Base-by-base conservation (phyloP, 306 rosid genomes). In the Pyrus communis region DNA sequence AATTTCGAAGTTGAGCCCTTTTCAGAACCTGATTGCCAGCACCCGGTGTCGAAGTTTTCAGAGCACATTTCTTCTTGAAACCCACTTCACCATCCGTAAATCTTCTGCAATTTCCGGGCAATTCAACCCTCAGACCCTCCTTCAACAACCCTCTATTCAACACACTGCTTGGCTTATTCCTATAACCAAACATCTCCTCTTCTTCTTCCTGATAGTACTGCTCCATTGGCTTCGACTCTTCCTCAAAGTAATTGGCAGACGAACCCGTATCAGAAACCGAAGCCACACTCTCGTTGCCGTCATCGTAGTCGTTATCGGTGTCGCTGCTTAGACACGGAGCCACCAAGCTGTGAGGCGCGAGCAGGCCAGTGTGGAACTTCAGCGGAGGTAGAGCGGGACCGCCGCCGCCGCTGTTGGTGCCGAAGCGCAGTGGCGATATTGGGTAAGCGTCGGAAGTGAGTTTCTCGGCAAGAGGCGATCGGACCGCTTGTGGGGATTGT, bases 301-400 rank as follows among this genome's bases (percentile, higher is more conserved):
- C 88, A 13, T 74, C 84, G 19, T 87, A 83, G 1, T 76, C 89
- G 0, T 52, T 78, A 13, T 86, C 81, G 42, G 49, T 62, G 14
- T 74, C 77, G 46, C 70, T 61, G 70, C 77, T 13, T 21, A 63
- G 10, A 76, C 38, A 19, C n/a, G 81, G 80, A 67, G 86, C 75
- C 8, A 52, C 82, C 70, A 85, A 84, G 15, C 84, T 80, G 14
- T 62, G 92, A 25, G 92, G 88, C 9, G 92, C 40, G 3, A 90
- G 85, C 70, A 92, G 76, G 43, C 87, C 77, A 12, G 92, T 76
- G 68, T 87, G 91, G 78, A 90, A 89, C 73, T 92, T 95, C 31
- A 88, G 79, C 0, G 99, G 97, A 67, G 99, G 99, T 30, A 92
- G 77, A 77, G 73, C 76, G 5, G 85, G 91, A 69, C 91, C 79